Evolutionary conservation across 768 basidiomycete species (phyloP).

Genomic region (Royoungia palumana): DNA sequence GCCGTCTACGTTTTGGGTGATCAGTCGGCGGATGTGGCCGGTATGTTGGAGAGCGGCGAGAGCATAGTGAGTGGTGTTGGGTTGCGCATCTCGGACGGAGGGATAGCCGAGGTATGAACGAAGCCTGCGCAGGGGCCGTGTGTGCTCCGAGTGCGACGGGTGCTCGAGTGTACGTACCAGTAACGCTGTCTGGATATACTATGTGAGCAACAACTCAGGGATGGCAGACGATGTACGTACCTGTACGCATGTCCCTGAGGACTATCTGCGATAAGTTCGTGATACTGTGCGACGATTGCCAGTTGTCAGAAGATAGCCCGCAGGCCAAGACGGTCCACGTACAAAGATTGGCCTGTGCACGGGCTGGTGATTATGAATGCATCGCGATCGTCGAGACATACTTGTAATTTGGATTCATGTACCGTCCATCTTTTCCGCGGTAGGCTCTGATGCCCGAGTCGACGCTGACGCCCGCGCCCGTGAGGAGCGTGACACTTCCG

Average conservation of each 20-base stretch:
- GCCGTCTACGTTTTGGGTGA: constrained; percentile 95
- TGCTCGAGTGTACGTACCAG: constrained; percentile 45
- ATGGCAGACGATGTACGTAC: constrained; percentile 35
- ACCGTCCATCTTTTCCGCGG: constrained; percentile 78
- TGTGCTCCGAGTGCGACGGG: background rate
- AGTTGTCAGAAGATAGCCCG: constrained; percentile 13
- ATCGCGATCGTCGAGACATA: constrained; percentile 29
- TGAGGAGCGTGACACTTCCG: constrained; percentile 74
- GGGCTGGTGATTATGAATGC: background rate
- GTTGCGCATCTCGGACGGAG: constrained; percentile 74
- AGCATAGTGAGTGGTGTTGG: constrained; percentile 88
- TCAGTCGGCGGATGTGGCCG: constrained; percentile 53
- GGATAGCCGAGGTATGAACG: constrained; percentile 84
- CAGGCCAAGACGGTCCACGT: constrained; percentile 6
- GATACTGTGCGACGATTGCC: constrained; percentile 45
- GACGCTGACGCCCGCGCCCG: constrained; percentile 92
- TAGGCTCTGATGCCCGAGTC: constrained; percentile 97
- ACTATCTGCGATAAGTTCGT: constrained; percentile 75
- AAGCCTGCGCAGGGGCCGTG: constrained; percentile 38
- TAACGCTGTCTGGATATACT: constrained; percentile 69
- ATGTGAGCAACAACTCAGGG: constrained; percentile 10
- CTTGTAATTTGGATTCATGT: constrained; percentile 91
- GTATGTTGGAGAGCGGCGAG: constrained; percentile 79
- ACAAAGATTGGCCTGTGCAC: constrained; percentile 60
- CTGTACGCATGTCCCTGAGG: constrained; percentile 67